Base-by-base conservation (phyloP, 805 yeast genomes). In the Yamadazyma phyllophila region DNA sequence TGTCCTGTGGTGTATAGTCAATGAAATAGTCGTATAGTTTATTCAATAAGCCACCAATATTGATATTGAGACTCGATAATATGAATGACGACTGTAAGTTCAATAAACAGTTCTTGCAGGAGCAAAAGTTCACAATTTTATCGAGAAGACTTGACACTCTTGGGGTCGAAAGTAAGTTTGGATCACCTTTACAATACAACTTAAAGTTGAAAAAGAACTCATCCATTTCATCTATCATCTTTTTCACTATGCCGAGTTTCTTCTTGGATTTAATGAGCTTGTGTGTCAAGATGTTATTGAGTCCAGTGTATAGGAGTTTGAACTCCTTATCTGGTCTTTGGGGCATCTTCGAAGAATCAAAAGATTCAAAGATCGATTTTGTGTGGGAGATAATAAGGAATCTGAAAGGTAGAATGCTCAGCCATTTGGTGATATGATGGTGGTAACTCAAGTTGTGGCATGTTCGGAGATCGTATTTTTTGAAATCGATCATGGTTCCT, bases 51-150 rank as follows among this genome's bases (percentile, higher is more conserved):
- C 12, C 26, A 13, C 33, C 30, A n/a, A 36, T 6, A 20, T 44
- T 39, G 10, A 70, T 55, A 14, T 57, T 58, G 41, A 67, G 43
- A 4, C 67, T 66, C 52, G 69, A 69, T 33, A 70, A 53, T 9
- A 66, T 57, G 45, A 60, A 71, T 47, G 71, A 69, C 46, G 68
- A 57, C 37, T 69, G 74, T 14, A 71, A 46, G 41, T 68, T 69
- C 24, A 63, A 50, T 36, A 71, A 57, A 33, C 69, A 60, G n/a
- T 59, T 47, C 26, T 45, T 34, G 16, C 47, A 44, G 10, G 44
- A 14, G 27, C 39, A 24, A 9, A 44, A 29, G 29, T 27, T 38
- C 13, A 38, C 26, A 6, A 24, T 11, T 30, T 42, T 42, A 17
- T 42, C 40, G 2, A 29, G 34, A 16, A 33, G 29, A n/a, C 45